These are phyloP conservation scores for Stachybotrys elegans DNA, from an alignment of 2,329 filamentous ascomycete genomes.

Conservation along the genomic window DNA sequence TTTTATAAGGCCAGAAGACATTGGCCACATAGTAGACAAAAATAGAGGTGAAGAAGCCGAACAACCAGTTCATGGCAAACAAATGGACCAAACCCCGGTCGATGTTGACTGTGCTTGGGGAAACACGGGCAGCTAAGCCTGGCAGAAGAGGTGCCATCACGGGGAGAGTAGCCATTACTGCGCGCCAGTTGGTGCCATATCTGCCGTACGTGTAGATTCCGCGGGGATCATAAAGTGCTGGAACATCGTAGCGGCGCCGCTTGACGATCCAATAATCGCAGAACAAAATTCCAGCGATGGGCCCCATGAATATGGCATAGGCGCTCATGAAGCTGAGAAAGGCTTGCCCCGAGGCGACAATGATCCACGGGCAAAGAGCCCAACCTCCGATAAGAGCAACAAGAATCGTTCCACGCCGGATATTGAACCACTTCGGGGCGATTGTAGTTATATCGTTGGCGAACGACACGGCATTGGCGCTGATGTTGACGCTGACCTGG, in stretches of 20 bases:
- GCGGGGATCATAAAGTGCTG: constrained; percentile 34
- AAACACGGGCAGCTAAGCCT: no score
- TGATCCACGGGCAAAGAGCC: constrained; percentile 29
- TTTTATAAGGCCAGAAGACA: no score
- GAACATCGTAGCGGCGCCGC: constrained; percentile 31
- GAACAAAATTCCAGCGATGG: constrained; percentile 35
- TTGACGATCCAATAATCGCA: constrained; percentile 35
- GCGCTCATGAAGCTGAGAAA: constrained; percentile 26
- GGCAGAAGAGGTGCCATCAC: constrained; percentile 19
- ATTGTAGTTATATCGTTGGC: constrained; percentile 25
- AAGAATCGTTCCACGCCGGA: constrained; percentile 23
- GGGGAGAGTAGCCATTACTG: constrained; percentile 19
- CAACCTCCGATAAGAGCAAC: constrained; percentile 25
- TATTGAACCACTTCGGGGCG: constrained; percentile 23
- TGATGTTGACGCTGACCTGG: constrained; percentile 22
- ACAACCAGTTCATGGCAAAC: no score
- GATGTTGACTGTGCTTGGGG: no score
- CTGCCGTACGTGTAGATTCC: constrained; percentile 33
- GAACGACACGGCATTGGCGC: constrained; percentile 21
- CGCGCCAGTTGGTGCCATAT: constrained; percentile 28
- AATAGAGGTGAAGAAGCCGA: no score
- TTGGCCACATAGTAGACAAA: no score
- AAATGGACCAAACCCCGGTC: no score
- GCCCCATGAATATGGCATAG: constrained; percentile 30
- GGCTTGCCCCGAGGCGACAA: constrained; percentile 21